Evolutionary conservation across 108 stramenopile genomes (phyloP), one percentile per base, ranked within the genome.

Genomic region (Cyclotella sp.): DNA sequence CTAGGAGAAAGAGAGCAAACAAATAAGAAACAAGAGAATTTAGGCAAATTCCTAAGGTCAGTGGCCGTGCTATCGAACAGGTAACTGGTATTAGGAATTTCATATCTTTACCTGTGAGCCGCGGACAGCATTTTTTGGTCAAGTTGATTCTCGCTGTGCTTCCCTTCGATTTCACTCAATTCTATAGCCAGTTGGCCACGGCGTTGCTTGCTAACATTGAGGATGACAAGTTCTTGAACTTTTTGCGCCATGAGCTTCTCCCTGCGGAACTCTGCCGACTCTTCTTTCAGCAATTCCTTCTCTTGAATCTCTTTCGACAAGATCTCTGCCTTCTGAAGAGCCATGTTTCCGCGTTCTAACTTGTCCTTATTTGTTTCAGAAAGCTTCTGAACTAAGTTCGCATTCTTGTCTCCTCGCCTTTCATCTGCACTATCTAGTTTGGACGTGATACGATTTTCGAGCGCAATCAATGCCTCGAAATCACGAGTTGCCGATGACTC

Each of bases 111-210:
- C 55, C 60, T 61, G 41, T 58, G 66, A 54, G 58, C 53, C 2
- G 77, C 71, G 2, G 71, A 55, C n/a, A 40, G 27, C 39, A 72
- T 62, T 63, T 78, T 63, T 53, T 78, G 34, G 15, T 72, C 53
- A 24, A 61, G 30, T 30, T 52, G 27, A 15, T 61, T 76, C 40
- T 69, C 68, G 10, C 46, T 19, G 39, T 68, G 58, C 40, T 45
- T 59, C 13, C 67, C 27, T 47, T 76, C 68, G 47, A 52, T 58
- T 28, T 42, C 30, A 42, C 54, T 28, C 11, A 53, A 0, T 22
- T 39, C 59, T 0, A 76, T 9, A 22, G 76, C 67, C 7, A 62
- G 19, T 26, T 76, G 28, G 7, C 68, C 76, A 15, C 76, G 67
- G 7, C 57, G 41, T 10, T 61, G 13, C 29, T 76, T 75, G 43